phyloP scores from a whole-genome alignment of 805 yeast species.

The Wickerhamiella australiensis region DNA sequence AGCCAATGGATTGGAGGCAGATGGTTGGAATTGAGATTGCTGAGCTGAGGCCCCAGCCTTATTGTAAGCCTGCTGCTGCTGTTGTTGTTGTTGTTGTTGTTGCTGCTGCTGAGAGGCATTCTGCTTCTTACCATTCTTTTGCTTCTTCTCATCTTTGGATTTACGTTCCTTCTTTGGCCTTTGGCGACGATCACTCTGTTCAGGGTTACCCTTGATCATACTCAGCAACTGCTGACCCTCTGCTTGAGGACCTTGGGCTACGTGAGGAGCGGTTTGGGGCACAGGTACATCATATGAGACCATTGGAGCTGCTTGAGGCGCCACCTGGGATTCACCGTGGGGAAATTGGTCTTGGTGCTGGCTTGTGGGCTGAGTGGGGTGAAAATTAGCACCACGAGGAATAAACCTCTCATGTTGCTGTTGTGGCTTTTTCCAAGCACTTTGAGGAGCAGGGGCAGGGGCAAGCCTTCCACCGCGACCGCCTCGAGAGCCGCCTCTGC shows the following conservation, averaged over 20 bases:
- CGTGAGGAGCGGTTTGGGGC: not conserved
- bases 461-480: not conserved
- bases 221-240: not conserved
- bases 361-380: not conserved
- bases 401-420: not conserved
- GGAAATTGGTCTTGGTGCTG: not conserved
- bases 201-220: not conserved
- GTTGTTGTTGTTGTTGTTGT: not conserved
- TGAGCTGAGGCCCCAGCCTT: too few relatives aligned
- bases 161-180: not conserved
- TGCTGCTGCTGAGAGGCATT: not conserved
- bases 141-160: not conserved
- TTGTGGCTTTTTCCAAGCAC: not conserved
- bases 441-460: not conserved
- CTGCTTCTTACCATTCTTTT: not conserved
- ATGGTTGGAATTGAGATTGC: not conserved
- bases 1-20: not conserved
- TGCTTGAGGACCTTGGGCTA: not conserved
- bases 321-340: too few relatives aligned
- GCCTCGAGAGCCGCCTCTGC: not conserved
- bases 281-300: too few relatives aligned
- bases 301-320: not conserved
- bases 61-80: too few relatives aligned
- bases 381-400: not conserved
- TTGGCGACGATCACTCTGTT: not conserved